These are phyloP conservation scores for Barnettozyma pratensis DNA, from an alignment of 805 yeast species.

Conservation along the genomic window DNA sequence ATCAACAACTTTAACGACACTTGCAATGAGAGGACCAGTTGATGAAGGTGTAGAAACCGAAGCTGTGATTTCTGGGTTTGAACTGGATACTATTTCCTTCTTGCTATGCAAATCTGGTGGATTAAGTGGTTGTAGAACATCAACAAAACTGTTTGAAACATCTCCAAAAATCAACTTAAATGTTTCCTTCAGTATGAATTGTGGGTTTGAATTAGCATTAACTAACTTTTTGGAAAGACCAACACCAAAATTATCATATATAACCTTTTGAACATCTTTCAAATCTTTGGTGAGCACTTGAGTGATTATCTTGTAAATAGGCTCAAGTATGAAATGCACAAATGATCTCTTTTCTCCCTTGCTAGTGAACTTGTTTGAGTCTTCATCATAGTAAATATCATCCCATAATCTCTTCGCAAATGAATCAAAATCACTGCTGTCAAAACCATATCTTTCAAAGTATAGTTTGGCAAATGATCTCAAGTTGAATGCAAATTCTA, in stretches of 20 bases:
- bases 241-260: conserved; percentile 47
- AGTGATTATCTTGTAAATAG: conserved; percentile 71
- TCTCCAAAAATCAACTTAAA: conserved; percentile 49
- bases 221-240: conserved; percentile 31
- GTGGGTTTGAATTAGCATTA: conserved; percentile 47
- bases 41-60: conserved; percentile 30
- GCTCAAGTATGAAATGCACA: conserved; percentile 69
- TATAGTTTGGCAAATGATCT: conserved; percentile 56
- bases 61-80: conserved; percentile 19
- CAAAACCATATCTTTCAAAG: conserved; percentile 26
- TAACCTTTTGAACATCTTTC: conserved; percentile 34
- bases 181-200: conserved; percentile 50
- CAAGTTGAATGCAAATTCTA: conserved; percentile 62
- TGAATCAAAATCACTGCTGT: conserved; percentile 28
- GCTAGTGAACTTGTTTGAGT: conserved; percentile 39
- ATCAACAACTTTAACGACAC: conserved; percentile 54
- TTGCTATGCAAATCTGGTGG: conserved; percentile 34
- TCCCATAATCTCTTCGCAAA: conserved; percentile 75
- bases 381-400: conserved; percentile 46
- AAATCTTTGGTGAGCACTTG: conserved; percentile 51
- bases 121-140: conserved; percentile 34
- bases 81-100: conserved; percentile 18
- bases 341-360: conserved; percentile 20
- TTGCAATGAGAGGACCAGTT: conserved; percentile 43
- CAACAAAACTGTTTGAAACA: conserved; percentile 45